Conservation (phyloP, 306 rosid species). For the Citrullus colocynthis region DNA sequence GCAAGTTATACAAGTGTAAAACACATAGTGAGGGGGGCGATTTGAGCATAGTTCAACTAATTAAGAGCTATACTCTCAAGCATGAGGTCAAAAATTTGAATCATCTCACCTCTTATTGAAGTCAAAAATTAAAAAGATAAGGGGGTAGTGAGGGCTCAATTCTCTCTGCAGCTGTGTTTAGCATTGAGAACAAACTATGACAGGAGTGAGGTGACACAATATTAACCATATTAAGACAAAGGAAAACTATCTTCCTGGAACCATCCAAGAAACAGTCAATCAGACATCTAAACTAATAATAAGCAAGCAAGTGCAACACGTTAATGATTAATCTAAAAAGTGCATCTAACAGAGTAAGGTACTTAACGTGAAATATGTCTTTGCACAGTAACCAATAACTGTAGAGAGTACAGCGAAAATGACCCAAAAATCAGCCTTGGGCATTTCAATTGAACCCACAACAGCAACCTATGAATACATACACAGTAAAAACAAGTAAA, state of each 20-base stretch:
- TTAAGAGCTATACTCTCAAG: background rate
- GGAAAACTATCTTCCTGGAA: background rate
- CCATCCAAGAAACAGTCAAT: background rate
- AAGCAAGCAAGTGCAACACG: background rate
- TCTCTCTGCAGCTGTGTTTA: background rate
- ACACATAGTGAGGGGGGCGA: background rate
- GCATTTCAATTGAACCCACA: constrained; percentile 67
- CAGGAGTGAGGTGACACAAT: background rate
- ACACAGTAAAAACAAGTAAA: constrained; percentile 12
- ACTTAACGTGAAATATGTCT: constrained; percentile 87
- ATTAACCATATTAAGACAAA: background rate
- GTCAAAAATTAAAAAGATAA: too few species aligned
- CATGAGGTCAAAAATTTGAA: background rate
- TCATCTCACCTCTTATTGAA: background rate
- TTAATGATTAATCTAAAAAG: background rate
- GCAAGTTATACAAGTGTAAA: background rate
- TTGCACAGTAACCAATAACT: constrained; percentile 77
- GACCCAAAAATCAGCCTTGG: constrained; percentile 80
- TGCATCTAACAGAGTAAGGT: background rate
- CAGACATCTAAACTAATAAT: background rate
- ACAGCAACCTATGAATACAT: constrained; percentile 62
- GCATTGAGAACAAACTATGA: background rate
- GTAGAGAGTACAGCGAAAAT: constrained; percentile 68
- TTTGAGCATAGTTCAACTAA: background rate
- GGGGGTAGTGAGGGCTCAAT: too few species aligned